phyloP scores from a whole-genome alignment of 192 early-diverging fungal genomes.

The Podila verticillata region DNA sequence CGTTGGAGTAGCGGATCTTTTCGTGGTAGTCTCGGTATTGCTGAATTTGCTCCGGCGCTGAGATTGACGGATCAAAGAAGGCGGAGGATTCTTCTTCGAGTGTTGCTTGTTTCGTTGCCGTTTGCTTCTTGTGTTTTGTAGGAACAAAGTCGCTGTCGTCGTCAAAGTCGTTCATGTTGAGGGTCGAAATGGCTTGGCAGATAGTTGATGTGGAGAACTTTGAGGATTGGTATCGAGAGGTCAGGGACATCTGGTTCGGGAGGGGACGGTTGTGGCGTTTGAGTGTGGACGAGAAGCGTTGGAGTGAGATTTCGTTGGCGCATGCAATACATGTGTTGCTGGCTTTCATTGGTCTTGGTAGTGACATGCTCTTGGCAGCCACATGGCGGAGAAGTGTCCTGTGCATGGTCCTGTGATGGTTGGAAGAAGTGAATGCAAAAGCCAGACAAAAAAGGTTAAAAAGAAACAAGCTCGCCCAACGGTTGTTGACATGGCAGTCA shows the following conservation, averaged over 20 bases:
- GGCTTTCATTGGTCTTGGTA: neutral
- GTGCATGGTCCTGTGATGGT: neutral
- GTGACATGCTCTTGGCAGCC: neutral
- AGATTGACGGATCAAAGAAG: conserved; percentile 22
- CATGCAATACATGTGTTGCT: neutral
- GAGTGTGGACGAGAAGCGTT: neutral
- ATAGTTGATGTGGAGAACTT: conserved; percentile 20
- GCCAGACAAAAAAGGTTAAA: neutral
- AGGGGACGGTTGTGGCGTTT: neutral
- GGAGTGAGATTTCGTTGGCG: neutral
- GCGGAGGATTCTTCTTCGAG: neutral
- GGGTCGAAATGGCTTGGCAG: neutral
- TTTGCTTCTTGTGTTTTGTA: neutral
- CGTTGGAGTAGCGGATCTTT: neutral
- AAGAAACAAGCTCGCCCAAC: neutral
- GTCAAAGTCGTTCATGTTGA: conserved; percentile 20
- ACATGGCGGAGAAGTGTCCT: conserved; percentile 2
- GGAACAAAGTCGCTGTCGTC: neutral
- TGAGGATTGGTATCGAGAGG: neutral
- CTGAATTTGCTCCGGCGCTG: conserved; percentile 23
- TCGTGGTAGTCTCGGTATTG: conserved; percentile 15
- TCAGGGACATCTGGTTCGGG: neutral
- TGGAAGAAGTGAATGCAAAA: neutral
- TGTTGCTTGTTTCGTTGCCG: neutral
- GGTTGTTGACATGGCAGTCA: no score